A percentile compares a stretch with the other conserved stretches of the same genome.
These are phyloP conservation scores for Rhizopus delemar DNA, from an alignment of 371 early-diverging fungal genomes.

Conservation along the genomic window DNA sequence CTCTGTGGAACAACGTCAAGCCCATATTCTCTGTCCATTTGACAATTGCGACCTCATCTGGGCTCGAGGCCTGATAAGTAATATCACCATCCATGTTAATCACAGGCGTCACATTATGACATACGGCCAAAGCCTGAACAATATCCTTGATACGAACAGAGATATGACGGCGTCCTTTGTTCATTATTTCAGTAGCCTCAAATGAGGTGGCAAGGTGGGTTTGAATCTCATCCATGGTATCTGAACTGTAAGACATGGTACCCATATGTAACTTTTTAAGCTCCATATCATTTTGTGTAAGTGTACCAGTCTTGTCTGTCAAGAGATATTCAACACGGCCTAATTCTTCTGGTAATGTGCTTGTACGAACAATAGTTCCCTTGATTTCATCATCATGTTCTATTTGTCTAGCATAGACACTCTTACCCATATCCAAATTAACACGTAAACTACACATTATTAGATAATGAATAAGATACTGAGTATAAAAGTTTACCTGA, in stretches of 20 bases:
- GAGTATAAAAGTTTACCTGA: constrained; percentile 57
- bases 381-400: constrained; percentile 80
- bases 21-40: constrained; percentile 95
- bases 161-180: constrained; percentile 65
- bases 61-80: constrained; percentile 97
- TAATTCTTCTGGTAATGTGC: constrained; percentile 98
- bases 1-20: constrained; percentile 77
- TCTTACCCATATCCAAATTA: constrained; percentile 97
- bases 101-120: constrained; percentile 88
- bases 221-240: constrained; percentile 88
- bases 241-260: constrained; percentile 88
- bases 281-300: constrained; percentile 99
- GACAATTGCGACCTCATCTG: constrained; percentile 99
- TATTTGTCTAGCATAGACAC: constrained; percentile 86
- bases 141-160: constrained; percentile 78
- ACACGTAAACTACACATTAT: constrained; percentile 75
- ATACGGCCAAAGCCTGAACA: constrained; percentile 85
- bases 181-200: constrained; percentile 22
- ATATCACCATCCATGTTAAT: constrained; percentile 52
- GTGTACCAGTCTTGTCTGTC: constrained; percentile 99
- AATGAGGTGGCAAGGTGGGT: constrained; percentile 65
- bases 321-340: constrained; percentile 97
- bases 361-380: constrained; percentile 92
- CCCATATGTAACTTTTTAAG: constrained; percentile 98
- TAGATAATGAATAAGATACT: no score